phyloP scores from a whole-genome alignment of 495 filamentous ascomycete genomes.

The Penicillium pancosmium region DNA sequence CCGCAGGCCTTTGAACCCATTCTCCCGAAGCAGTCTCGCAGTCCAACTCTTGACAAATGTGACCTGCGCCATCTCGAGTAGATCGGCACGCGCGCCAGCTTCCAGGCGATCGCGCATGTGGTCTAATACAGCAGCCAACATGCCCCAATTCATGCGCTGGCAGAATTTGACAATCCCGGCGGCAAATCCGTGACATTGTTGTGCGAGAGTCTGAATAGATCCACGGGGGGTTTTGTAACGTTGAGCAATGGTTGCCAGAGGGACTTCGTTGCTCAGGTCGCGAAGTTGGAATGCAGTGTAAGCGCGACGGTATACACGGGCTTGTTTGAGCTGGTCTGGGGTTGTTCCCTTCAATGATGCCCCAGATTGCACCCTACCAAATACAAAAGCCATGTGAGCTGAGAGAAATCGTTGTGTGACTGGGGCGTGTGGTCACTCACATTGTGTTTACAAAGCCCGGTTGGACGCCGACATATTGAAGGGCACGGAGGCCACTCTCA shows the following conservation, averaged over 20 bases:
- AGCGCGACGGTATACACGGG: slow-evolving; percentile 73
- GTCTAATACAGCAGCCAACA: slow-evolving; percentile 73
- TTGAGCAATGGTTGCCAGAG: slow-evolving; percentile 66
- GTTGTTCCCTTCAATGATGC: slow-evolving; percentile 64
- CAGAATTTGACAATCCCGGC: slow-evolving; percentile 78
- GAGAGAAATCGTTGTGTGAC: background rate
- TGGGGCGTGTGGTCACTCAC: slow-evolving; percentile 39
- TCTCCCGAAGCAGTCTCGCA: slow-evolving; percentile 75
- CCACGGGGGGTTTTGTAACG: slow-evolving; percentile 74
- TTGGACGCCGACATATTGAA: slow-evolving; percentile 69
- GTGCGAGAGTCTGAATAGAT: slow-evolving; percentile 69
- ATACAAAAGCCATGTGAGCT: background rate
- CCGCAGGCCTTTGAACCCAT: slow-evolving; percentile 69
- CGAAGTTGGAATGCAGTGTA: slow-evolving; percentile 81
- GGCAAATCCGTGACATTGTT: slow-evolving; percentile 79
- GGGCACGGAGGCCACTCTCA: slow-evolving; percentile 69
- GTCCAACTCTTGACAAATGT: slow-evolving; percentile 79
- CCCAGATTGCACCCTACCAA: slow-evolving; percentile 63
- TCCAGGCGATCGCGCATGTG: slow-evolving; percentile 77
- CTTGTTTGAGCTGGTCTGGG: slow-evolving; percentile 58
- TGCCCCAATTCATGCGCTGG: slow-evolving; percentile 72
- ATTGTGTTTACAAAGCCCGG: slow-evolving; percentile 72
- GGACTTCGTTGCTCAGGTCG: slow-evolving; percentile 78
- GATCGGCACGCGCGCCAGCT: slow-evolving; percentile 72
- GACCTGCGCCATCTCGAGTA: slow-evolving; percentile 73